Conservation (phyloP, 495 filamentous ascomycete genomes). For the Penicillium maclennaniae region DNA sequence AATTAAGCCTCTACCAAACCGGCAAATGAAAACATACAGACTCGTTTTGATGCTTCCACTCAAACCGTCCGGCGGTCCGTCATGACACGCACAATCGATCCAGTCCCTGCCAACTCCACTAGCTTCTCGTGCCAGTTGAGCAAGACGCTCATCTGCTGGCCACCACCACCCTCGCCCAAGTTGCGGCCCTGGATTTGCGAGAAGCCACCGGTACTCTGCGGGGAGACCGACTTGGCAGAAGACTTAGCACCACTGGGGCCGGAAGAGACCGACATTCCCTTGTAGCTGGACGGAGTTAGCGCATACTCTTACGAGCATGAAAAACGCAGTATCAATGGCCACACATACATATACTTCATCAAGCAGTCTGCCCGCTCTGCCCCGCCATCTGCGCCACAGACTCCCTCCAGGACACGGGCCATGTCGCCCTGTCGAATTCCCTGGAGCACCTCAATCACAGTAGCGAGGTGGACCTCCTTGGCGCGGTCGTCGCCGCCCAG, state of each 20-base stretch:
- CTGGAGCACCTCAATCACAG: conserved; percentile 82
- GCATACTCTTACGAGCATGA: not conserved
- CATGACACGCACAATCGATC: conserved; percentile 86
- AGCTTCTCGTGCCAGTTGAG: conserved; percentile 96
- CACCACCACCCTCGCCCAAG: conserved; percentile 68
- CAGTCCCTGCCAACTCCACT: conserved; percentile 81
- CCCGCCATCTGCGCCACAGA: conserved; percentile 67
- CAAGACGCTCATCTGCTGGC: conserved; percentile 87
- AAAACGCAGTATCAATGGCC: conserved; percentile 1
- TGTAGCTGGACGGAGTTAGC: conserved; percentile 55
- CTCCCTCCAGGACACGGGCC: conserved; percentile 73
- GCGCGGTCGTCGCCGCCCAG: conserved; percentile 68
- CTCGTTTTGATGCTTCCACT: conserved; percentile 17
- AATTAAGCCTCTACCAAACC: conserved; percentile 28
- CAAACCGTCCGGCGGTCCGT: conserved; percentile 86
- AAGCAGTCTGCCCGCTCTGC: conserved; percentile 57
- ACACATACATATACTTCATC: conserved; percentile 51
- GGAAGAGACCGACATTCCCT: conserved; percentile 73
- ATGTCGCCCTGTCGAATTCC: conserved; percentile 88
- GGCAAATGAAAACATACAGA: conserved; percentile 10
- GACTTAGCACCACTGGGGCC: conserved; percentile 33
- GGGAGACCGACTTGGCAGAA: conserved; percentile 56
- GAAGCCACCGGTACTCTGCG: conserved; percentile 73
- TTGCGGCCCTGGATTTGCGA: conserved; percentile 72
- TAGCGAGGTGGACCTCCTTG: conserved; percentile 79